Base-by-base conservation (phyloP, 371 early-diverging fungal genomes). In the Globomyces sp. region DNA sequence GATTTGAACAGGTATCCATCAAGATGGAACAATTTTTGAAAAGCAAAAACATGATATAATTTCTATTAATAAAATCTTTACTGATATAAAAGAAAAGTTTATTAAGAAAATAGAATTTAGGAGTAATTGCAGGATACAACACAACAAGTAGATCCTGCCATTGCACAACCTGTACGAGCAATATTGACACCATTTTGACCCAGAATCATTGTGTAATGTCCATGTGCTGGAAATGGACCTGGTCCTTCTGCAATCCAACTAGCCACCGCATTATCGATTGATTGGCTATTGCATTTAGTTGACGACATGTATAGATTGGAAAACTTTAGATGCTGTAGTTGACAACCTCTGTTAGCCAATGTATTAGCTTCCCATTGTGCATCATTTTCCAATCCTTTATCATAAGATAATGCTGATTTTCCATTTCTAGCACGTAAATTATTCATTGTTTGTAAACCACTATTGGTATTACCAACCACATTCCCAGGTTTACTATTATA, bases 1-100 rank as follows among this genome's bases (percentile, higher is more conserved):
- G 10, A 41, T 63, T 40, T 24, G n/a, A 42, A 3, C 46, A 63
- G n/a, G 63, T 63, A 24, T 47, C 63, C 1, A 24, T 63, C 3
- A 37, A 37, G 4, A 63, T 63, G 63, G 39, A 52, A 8, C 42
- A 63, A n/a, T 63, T 63, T 13, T 37, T 63, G n/a, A 52, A 39
- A 37, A 37, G 37, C 6, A 43, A 41, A 44, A 50, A 34, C 24
- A 24, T 24, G 24, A 24, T 24, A 24, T 24, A 24, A 24, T 24
- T 24, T 24, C 24, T 24, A 24, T 24, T 24, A 24, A 24, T 24
- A 24, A 24, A 24, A 24, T 0, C 24, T 24, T 24, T 24, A 24
- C 24, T 24, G 24, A 24, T 24, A 24, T 24, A 24, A 24, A 24
- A 11, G 13, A n/a, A n/a, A n/a, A 49, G 13, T 49, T 49, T 34